These are phyloP conservation scores for Paecilomyces dactylethromorphus DNA, from an alignment of 2,329 filamentous ascomycete species.

Conservation along the genomic window DNA sequence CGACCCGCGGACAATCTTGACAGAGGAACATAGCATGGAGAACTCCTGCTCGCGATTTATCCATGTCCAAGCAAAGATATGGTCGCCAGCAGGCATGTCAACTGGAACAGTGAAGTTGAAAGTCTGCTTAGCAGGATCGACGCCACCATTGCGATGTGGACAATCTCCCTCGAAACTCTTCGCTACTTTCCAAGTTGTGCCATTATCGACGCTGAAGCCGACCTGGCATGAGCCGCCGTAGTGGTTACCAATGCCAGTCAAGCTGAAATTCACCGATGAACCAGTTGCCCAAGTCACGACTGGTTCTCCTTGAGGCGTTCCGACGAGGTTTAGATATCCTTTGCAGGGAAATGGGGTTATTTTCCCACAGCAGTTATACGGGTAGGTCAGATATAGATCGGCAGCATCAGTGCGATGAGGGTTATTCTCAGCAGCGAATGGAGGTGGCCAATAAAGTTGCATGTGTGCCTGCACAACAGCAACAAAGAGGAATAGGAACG, in stretches of 20 bases:
- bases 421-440: constrained; percentile 40
- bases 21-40: constrained; percentile 40
- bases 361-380: constrained; percentile 40
- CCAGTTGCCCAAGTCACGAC: constrained; percentile 40
- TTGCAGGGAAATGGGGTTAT: constrained; percentile 32
- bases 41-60: constrained; percentile 42
- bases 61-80: constrained; percentile 43
- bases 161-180: constrained; percentile 43
- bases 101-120: constrained; percentile 41
- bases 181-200: constrained; percentile 39
- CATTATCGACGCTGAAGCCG: constrained; percentile 38
- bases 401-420: constrained; percentile 30
- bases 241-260: constrained; percentile 32
- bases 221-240: constrained; percentile 43
- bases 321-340: constrained; percentile 39
- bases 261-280: constrained; percentile 32
- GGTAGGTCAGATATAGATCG: constrained; percentile 35
- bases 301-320: constrained; percentile 35
- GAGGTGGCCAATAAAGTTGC: constrained; percentile 37
- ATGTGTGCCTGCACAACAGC: constrained; percentile 27
- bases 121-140: constrained; percentile 32
- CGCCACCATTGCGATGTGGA: constrained; percentile 34
- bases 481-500: background rate
- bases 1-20: constrained; percentile 29
- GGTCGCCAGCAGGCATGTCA: constrained; percentile 35